Percentiles rank a stretch among this genome's conserved stretches.
phyloP scores from a whole-genome alignment of 352 stramenopile species.

The Phytophthora meadii region DNA sequence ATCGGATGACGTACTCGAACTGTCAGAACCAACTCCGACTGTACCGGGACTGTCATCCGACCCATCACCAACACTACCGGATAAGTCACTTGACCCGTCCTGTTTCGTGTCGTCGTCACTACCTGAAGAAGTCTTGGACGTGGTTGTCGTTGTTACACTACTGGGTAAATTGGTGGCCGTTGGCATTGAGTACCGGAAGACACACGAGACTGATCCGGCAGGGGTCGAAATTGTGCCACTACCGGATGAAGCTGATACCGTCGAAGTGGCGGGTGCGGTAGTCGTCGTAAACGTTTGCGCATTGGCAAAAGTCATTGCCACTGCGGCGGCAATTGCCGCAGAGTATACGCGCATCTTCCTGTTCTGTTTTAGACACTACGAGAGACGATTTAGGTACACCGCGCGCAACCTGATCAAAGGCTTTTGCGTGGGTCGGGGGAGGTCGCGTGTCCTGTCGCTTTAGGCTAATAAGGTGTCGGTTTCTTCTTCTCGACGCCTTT shows the following conservation, averaged over 20 bases:
- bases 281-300: conserved; percentile 47
- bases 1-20: conserved; percentile 9
- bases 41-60: conserved; percentile 19
- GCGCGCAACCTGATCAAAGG: conserved; percentile 3
- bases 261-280: not conserved
- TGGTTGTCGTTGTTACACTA: conserved; percentile 33
- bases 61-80: conserved; percentile 26
- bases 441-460: conserved; percentile 22
- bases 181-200: conserved; percentile 64
- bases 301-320: conserved; percentile 28
- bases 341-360: conserved; percentile 27
- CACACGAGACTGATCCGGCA: conserved; percentile 44
- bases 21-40: conserved; percentile 21
- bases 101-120: conserved; percentile 17
- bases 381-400: conserved; percentile 18
- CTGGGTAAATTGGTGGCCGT: conserved; percentile 54
- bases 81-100: conserved; percentile 19
- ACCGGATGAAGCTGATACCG: conserved; percentile 50
- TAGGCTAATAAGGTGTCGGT: conserved; percentile 11
- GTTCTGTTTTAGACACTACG: conserved; percentile 14
- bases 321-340: conserved; percentile 15
- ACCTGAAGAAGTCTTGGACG: conserved; percentile 23
- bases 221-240: conserved; percentile 21
- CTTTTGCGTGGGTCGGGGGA: conserved; percentile 7
- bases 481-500: too few relatives aligned